phyloP scores from a whole-genome alignment of 768 basidiomycete genomes.

The Cubamyces lactineus region DNA sequence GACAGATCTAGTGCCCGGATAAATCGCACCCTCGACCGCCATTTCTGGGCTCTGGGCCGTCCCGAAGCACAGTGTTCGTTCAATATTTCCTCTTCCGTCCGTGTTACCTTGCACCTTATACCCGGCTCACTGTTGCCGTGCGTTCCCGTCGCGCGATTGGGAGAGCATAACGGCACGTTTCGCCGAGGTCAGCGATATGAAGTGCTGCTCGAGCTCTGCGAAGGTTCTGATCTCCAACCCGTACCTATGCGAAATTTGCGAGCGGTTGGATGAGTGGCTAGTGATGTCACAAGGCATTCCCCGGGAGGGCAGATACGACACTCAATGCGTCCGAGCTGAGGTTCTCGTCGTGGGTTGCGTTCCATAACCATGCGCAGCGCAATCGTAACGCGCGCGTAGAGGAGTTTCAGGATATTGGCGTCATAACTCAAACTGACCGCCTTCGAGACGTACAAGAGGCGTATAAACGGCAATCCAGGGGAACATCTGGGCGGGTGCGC shows the following conservation, averaged over 20 bases:
- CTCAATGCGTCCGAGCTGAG: conserved; percentile 6
- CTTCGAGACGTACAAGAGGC: conserved; percentile 16
- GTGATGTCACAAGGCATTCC: conserved; percentile 19
- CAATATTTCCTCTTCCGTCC: conserved; percentile 14
- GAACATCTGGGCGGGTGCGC: conserved; percentile 1
- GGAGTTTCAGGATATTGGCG: conserved; percentile 11
- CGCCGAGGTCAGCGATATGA: conserved; percentile 26
- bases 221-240: conserved; percentile 21
- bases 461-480: conserved; percentile 11
- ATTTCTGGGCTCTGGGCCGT: conserved; percentile 2
- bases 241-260: conserved; percentile 12
- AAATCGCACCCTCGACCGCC: conserved; percentile 15
- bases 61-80: not conserved
- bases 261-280: not conserved
- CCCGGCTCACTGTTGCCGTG: conserved; percentile 15
- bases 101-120: not conserved
- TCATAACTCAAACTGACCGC: conserved; percentile 22
- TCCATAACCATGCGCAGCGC: conserved; percentile 3
- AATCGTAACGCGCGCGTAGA: conserved; percentile 4
- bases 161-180: conserved; percentile 19
- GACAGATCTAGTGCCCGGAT: conserved; percentile 17
- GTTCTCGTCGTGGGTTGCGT: conserved; percentile 9
- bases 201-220: conserved; percentile 11
- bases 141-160: conserved; percentile 12
- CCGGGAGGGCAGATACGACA: conserved; percentile 3